Evolutionary conservation across 345 rosid species (phyloP), one percentile per base, ranked within the genome.

Genomic region (Citrus unshiu): DNA sequence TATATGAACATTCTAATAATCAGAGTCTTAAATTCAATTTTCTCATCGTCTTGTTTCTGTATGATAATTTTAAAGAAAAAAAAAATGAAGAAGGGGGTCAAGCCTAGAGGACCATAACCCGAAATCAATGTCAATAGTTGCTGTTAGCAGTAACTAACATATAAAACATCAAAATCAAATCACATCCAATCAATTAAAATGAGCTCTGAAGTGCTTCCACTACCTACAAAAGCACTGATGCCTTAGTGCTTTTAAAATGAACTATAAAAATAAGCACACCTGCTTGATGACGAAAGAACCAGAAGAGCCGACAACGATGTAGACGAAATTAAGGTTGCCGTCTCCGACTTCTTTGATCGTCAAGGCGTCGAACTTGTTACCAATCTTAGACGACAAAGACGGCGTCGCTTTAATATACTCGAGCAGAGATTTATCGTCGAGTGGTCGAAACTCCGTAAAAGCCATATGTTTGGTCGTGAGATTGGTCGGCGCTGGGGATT

Each of bases 241-340:
- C 58, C 6, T 16, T 4, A 5, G 58, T 54, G 58, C 7, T 54
- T 54, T 54, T 5, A 54, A 18, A 54, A 21, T 21, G 14, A 66
- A 66, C 5, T 66, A 32, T 7, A 34, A 34, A 46, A 34, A 19
- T 3, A 49, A 16, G 61, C 22, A 89, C 98, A 91, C 98, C 98
- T 96, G 97, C 88, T 96, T 93, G 90, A 91, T 80, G 81, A 96
- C 94, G 56, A 96, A 78, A 29, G 99, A 96, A 13, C 92, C 98
- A 74, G 89, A 70, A 34, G 92, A 67, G 75, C 86, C 88, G 35
- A 75, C 68, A 34, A 96, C 90, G 80, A 96, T 91, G 91, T 84
- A 93, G 76, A 94, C 98, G 82, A 89, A 96, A 77, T 94, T 96
- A 79, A 96, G 93, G 70, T 96, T 96, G 68, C 99, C 99, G 82